Percentiles rank a stretch among this genome's conserved stretches.
phyloP scores from a whole-genome alignment of 2,329 filamentous ascomycete genomes.

The Lecanoromycetidae sp. region DNA sequence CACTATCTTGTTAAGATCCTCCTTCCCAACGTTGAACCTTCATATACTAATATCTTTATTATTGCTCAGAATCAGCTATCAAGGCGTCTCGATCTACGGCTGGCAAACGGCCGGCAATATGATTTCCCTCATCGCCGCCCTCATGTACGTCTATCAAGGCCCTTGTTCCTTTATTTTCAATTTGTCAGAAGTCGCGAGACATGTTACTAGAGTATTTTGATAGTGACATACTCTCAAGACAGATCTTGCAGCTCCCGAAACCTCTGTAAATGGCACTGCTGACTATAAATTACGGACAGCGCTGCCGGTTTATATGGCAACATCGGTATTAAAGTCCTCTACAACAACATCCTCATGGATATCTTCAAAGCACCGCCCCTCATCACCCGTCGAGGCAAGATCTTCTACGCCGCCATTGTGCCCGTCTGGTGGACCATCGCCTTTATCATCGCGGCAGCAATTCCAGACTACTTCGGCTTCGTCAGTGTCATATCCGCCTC shows the following conservation, averaged over 20 bases:
- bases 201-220: too few relatives aligned
- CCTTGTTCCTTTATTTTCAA: too few relatives aligned
- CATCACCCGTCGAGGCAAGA: slow-evolving; percentile 37
- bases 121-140: slow-evolving; percentile 31
- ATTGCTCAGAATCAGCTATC: slow-evolving; percentile 32
- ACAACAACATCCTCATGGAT: slow-evolving; percentile 42
- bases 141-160: too few relatives aligned
- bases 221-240: too few relatives aligned
- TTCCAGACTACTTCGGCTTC: slow-evolving; percentile 41
- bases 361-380: slow-evolving; percentile 40
- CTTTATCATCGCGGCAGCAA: slow-evolving; percentile 42
- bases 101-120: slow-evolving; percentile 37
- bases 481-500: slow-evolving; percentile 40
- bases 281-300: too few relatives aligned
- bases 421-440: slow-evolving; percentile 47
- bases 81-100: slow-evolving; percentile 32
- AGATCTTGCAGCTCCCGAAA: too few relatives aligned
- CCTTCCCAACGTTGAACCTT: neutral
- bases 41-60: neutral
- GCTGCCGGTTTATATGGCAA: slow-evolving; percentile 41
- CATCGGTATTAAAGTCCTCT: slow-evolving; percentile 40
- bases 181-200: too few relatives aligned
- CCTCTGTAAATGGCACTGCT: too few relatives aligned
- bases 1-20: neutral
- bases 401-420: slow-evolving; percentile 38